Percentiles rank a stretch among this genome's conserved stretches.
These are phyloP conservation scores for Candida nemodendra DNA, from an alignment of 805 yeast species.

Conservation along the genomic window DNA sequence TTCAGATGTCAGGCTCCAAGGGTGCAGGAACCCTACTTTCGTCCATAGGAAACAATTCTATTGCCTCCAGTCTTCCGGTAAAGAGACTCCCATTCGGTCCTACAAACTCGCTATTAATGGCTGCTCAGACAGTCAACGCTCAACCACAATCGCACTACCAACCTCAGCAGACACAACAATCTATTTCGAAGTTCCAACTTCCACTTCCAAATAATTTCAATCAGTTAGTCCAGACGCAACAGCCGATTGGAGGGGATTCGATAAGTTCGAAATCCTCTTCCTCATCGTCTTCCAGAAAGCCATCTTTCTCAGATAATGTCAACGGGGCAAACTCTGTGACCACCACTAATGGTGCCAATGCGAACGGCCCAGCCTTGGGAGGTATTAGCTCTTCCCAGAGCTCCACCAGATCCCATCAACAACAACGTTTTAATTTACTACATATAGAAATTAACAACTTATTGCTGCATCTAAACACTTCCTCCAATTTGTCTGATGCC, in stretches of 20 bases:
- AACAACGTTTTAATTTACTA: conserved; percentile 19
- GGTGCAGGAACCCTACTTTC: conserved; percentile 6
- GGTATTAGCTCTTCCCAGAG: too few relatives aligned
- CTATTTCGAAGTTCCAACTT: conserved; percentile 21
- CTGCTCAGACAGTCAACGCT: conserved; percentile 23
- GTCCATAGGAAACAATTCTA: conserved; percentile 1
- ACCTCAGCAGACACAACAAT: conserved; percentile 8
- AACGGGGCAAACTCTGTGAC: not conserved
- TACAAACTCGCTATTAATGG: conserved; percentile 23
- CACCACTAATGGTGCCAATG: conserved; percentile 2
- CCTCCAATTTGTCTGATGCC: conserved; percentile 20
- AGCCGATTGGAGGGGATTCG: conserved; percentile 12
- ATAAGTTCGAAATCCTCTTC: conserved; percentile 23
- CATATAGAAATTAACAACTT: conserved; percentile 30
- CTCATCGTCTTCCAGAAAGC: conserved; percentile 21
- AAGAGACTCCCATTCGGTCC: conserved; percentile 23
- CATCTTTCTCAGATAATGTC: conserved; percentile 12
- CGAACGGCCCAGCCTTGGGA: conserved; percentile 8
- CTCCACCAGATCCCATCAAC: conserved; percentile 9
- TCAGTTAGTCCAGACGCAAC: conserved; percentile 11
- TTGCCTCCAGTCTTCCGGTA: not conserved
- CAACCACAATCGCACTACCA: conserved; percentile 16
- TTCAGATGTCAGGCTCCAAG: conserved; percentile 2
- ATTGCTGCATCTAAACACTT: conserved; percentile 28
- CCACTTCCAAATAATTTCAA: conserved; percentile 23